These are phyloP conservation scores for Panaeolus papilionaceus DNA, from an alignment of 768 basidiomycete species.

Conservation along the genomic window DNA sequence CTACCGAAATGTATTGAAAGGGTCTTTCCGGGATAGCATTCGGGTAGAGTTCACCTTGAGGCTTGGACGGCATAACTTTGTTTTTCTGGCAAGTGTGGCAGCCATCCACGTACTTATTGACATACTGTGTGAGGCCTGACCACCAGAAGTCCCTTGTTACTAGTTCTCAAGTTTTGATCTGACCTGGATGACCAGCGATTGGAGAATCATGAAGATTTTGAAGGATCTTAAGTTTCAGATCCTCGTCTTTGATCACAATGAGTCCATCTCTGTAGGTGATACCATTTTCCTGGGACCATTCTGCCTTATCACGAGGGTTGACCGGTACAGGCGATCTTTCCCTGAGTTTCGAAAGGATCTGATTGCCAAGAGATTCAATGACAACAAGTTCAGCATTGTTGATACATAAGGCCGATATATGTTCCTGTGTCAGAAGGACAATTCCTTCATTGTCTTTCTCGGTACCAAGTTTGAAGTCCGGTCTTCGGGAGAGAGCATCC, in stretches of 20 bases:
- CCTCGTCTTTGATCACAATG: constrained; percentile 13
- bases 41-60: constrained; percentile 26
- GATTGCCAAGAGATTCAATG: not conserved
- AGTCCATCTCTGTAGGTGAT: too few relatives aligned
- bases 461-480: constrained; percentile 29
- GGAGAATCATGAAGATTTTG: constrained; percentile 20
- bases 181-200: constrained; percentile 38
- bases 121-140: constrained; percentile 25
- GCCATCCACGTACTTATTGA: constrained; percentile 29
- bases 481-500: constrained; percentile 31
- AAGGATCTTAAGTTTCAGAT: not conserved
- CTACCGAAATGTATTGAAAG: constrained; percentile 28
- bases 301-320: constrained; percentile 5
- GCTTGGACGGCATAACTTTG: constrained; percentile 36
- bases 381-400: not conserved
- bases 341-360: not conserved
- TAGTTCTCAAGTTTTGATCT: constrained; percentile 35
- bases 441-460: constrained; percentile 29
- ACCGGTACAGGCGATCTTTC: not conserved
- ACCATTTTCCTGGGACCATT: not conserved
- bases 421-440: constrained; percentile 20
- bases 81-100: constrained; percentile 40
- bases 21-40: constrained; percentile 22
- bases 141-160: constrained; percentile 36
- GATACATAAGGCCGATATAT: not conserved